These are phyloP conservation scores for Aspergillus bridgeri DNA, from an alignment of 495 filamentous ascomycete species.

Conservation along the genomic window DNA sequence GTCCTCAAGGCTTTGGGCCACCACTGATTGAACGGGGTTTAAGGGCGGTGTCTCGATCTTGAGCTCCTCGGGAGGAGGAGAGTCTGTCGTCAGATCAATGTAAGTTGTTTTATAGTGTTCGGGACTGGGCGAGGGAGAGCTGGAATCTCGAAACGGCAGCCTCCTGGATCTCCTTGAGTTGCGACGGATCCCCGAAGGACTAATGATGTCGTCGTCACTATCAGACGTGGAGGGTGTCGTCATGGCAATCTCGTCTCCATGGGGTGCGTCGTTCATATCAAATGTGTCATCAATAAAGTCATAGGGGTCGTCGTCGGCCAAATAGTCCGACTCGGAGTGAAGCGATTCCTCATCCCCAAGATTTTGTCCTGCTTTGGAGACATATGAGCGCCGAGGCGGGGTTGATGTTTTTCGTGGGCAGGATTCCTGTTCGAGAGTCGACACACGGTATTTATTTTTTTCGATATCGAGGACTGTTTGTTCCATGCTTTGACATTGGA, in stretches of 20 bases:
- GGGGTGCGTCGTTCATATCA: conserved; percentile 6
- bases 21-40: conserved; percentile 19
- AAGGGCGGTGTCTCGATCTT: conserved; percentile 26
- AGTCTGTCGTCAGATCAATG: conserved; percentile 33
- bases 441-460: conserved; percentile 51
- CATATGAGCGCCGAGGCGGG: conserved; percentile 23
- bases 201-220: conserved; percentile 28
- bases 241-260: conserved; percentile 14
- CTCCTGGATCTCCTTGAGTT: conserved; percentile 5
- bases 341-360: conserved; percentile 43
- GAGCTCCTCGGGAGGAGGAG: conserved; percentile 21
- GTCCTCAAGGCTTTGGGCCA: conserved; percentile 1
- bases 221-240: conserved; percentile 18
- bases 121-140: conserved; percentile 13
- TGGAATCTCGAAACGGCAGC: conserved; percentile 9
- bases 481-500: conserved; percentile 57
- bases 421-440: conserved; percentile 43
- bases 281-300: conserved; percentile 40
- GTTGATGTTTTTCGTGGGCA: conserved; percentile 47
- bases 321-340: conserved; percentile 28
- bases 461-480: conserved; percentile 57
- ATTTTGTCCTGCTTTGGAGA: conserved; percentile 14
- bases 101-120: conserved; percentile 2
- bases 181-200: conserved; percentile 18
- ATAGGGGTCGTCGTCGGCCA: conserved; percentile 41